phyloP scores from a whole-genome alignment of 306 rosid species.

The Acacia acuminata region DNA sequence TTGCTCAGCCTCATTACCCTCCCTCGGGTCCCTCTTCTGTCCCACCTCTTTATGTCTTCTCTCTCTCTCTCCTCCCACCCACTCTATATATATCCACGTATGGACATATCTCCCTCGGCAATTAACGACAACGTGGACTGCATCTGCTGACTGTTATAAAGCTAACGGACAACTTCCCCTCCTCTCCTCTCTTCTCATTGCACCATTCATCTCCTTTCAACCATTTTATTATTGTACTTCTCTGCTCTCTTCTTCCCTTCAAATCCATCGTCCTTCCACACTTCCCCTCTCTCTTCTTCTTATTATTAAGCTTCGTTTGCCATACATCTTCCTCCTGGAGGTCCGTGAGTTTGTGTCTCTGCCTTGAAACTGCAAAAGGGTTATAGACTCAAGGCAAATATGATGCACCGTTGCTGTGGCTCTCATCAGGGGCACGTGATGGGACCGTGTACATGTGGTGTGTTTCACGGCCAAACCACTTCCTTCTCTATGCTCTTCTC shows the following conservation, averaged over 20 bases:
- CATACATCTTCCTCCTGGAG: neutral
- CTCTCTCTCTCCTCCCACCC: slow-evolving; percentile 41
- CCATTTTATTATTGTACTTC: slow-evolving; percentile 42
- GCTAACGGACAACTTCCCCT: slow-evolving; percentile 56
- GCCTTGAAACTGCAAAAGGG: neutral
- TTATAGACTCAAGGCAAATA: neutral
- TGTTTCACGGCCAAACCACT: slow-evolving; percentile 53
- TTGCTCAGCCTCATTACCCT: slow-evolving; percentile 8
- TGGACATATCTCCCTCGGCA: slow-evolving; percentile 45
- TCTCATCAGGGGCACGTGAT: slow-evolving; percentile 62
- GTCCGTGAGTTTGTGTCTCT: too few species aligned
- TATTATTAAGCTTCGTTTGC: neutral
- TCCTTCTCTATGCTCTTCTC: slow-evolving; percentile 73
- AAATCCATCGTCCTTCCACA: neutral
- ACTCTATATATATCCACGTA: slow-evolving; percentile 12
- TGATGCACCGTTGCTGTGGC: slow-evolving; percentile 69
- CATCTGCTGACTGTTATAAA: slow-evolving; percentile 76
- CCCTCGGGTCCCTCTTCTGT: slow-evolving; percentile 28
- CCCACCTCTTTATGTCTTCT: slow-evolving; percentile 1
- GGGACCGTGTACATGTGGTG: slow-evolving; percentile 69
- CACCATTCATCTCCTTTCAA: slow-evolving; percentile 43
- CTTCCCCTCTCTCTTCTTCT: neutral
- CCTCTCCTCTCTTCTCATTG: slow-evolving; percentile 9
- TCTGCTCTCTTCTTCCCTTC: neutral
- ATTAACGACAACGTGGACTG: slow-evolving; percentile 80